Percentiles rank a stretch among this genome's conserved stretches.
phyloP scores from a whole-genome alignment of 192 early-diverging fungal species.

The Coemansia sp. region DNA sequence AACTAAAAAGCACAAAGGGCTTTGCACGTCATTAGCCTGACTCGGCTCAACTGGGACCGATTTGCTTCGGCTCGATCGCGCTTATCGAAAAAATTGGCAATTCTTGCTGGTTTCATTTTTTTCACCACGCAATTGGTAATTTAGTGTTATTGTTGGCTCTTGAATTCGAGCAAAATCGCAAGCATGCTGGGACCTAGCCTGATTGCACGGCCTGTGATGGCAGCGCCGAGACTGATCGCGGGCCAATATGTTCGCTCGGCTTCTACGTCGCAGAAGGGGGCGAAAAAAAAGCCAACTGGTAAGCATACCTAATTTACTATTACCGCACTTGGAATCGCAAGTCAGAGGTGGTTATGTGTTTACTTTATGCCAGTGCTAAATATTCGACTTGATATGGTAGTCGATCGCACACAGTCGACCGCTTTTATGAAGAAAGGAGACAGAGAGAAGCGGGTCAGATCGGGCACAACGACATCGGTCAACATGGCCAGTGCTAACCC shows the following conservation, averaged over 20 bases:
- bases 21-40: neutral
- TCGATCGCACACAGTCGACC: constrained; percentile 40
- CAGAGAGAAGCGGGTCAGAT: constrained; percentile 15
- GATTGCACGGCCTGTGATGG: constrained; percentile 15
- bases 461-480: constrained; percentile 36
- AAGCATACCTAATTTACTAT: constrained; percentile 11
- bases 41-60: neutral
- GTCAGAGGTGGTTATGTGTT: neutral
- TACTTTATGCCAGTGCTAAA: neutral
- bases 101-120: neutral
- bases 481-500: constrained; percentile 36
- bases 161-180: neutral
- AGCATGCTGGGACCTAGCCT: constrained; percentile 13
- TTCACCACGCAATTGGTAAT: neutral
- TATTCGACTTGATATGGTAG: constrained; percentile 3
- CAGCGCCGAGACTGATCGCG: neutral
- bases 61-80: neutral
- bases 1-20: neutral
- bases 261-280: neutral
- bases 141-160: neutral
- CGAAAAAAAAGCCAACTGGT: neutral
- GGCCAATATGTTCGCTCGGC: neutral
- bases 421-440: constrained; percentile 38
- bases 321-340: neutral
- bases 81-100: neutral